phyloP scores from a whole-genome alignment of 208 protist genomes.

The Leishmania aethiopica region DNA sequence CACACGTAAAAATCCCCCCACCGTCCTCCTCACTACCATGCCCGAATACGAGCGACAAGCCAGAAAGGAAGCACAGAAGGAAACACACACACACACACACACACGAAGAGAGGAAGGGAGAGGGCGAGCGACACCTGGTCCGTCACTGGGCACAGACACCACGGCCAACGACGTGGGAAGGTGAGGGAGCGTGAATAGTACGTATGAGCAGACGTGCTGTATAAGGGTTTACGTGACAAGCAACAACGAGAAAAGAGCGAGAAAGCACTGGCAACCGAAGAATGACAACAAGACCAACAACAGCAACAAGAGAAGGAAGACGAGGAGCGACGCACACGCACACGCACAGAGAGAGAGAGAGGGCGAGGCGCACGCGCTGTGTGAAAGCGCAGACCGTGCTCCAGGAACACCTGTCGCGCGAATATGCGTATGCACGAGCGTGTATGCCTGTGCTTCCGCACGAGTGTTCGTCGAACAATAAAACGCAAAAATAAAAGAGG shows the following conservation, averaged over 20 bases:
- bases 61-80: not conserved
- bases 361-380: not conserved
- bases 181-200: not conserved
- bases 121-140: not conserved
- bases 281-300: not conserved
- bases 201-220: not conserved
- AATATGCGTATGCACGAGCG: not conserved
- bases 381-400: not conserved
- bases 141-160: not conserved
- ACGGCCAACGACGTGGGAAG: not conserved
- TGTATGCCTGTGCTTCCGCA: not conserved
- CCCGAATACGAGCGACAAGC: not conserved
- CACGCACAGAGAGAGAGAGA: not conserved
- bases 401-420: not conserved
- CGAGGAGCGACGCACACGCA: not conserved
- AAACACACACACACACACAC: constrained; percentile 2
- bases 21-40: not conserved
- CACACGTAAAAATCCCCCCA: not conserved
- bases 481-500: not conserved
- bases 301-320: not conserved
- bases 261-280: not conserved
- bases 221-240: not conserved
- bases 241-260: not conserved
- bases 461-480: not conserved
- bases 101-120: not conserved